Percentiles rank a stretch among this genome's conserved stretches.
These are phyloP conservation scores for Botrytis medusae DNA, from an alignment of 2,329 filamentous ascomycete species.

Conservation along the genomic window DNA sequence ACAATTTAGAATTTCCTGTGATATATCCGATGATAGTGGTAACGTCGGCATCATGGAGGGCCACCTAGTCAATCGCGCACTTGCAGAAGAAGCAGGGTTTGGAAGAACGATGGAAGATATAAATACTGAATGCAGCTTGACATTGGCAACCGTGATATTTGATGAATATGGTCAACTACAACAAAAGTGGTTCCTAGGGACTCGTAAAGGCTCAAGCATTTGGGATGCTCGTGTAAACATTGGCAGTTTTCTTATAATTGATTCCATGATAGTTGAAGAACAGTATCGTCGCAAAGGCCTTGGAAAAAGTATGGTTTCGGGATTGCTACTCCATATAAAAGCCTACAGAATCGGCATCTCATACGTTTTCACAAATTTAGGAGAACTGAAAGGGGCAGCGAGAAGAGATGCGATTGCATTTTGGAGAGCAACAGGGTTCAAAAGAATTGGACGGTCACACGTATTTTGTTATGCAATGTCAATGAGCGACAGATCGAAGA, in stretches of 20 bases:
- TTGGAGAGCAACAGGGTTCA: slow-evolving; percentile 1
- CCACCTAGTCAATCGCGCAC: not conserved
- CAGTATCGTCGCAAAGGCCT: not conserved
- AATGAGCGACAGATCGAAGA: not conserved
- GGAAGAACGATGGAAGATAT: not conserved
- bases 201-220: not conserved
- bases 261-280: not conserved
- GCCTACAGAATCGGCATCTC: not conserved
- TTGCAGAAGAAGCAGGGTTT: not conserved
- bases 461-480: not conserved
- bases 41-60: not conserved
- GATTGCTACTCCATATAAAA: not conserved
- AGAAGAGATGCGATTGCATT: not conserved
- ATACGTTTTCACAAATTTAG: not conserved
- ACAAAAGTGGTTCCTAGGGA: not conserved
- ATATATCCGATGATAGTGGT: not conserved
- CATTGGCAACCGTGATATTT: not conserved
- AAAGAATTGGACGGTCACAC: not conserved
- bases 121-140: not conserved
- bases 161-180: not conserved
- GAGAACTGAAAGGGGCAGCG: not conserved
- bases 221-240: slow-evolving; percentile 3
- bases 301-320: not conserved
- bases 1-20: not conserved
- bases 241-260: slow-evolving; percentile 1